Evolutionary conservation across 441 rosid genomes (phyloP).

Genomic region (Syzygium syzygioides): DNA sequence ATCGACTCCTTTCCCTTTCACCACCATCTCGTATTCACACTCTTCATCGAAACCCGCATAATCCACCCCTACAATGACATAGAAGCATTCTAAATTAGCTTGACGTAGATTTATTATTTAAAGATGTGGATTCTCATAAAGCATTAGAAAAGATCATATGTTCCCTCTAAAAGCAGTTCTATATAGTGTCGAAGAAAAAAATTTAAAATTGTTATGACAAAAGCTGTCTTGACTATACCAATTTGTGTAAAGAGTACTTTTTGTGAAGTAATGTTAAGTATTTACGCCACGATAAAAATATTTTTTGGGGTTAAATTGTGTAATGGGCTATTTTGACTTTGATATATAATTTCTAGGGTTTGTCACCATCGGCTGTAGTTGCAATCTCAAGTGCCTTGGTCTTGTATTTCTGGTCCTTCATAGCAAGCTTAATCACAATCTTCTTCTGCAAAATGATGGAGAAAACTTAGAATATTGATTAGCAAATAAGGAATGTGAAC

Average conservation of each 20-base stretch:
- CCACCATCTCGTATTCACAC: too few relatives aligned
- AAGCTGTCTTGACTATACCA: background rate
- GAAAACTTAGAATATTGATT: too few relatives aligned
- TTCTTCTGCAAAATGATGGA: background rate
- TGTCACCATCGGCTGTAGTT: background rate
- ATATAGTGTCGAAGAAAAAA: too few relatives aligned
- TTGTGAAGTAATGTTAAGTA: background rate
- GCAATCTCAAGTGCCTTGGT: background rate
- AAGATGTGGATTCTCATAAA: too few relatives aligned
- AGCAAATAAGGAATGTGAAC: too few relatives aligned
- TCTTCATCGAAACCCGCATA: too few relatives aligned
- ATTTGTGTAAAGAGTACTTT: background rate
- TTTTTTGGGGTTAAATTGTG: background rate
- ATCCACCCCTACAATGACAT: too few relatives aligned
- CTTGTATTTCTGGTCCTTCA: background rate
- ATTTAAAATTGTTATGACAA: background rate
- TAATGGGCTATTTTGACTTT: background rate
- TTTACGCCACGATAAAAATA: background rate
- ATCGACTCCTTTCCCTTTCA: too few relatives aligned
- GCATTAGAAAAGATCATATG: too few relatives aligned
- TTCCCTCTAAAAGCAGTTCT: too few relatives aligned
- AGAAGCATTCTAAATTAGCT: too few relatives aligned
- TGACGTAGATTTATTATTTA: too few relatives aligned
- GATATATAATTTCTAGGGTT: background rate
- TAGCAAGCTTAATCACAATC: background rate